A percentile compares a stretch with the other conserved stretches of the same genome.
Evolutionary conservation across 176 grass and related monocot species (phyloP).

Genomic region (Themeda triandra): DNA sequence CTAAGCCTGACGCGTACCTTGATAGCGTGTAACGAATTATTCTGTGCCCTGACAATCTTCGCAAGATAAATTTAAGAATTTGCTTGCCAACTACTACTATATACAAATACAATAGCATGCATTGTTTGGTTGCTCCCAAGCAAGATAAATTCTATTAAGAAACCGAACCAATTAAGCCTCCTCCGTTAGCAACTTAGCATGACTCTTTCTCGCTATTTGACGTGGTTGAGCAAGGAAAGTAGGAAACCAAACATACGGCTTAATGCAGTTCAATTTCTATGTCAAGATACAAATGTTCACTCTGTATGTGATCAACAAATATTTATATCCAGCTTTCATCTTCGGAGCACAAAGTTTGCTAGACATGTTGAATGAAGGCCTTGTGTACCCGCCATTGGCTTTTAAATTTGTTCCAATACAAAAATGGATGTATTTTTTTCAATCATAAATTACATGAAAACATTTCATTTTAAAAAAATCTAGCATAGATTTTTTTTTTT

Average conservation of each 20-base stretch:
- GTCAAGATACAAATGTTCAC: background rate
- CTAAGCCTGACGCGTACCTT: background rate
- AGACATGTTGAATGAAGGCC: background rate
- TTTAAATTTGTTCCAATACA: too few species aligned
- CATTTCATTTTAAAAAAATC: too few species aligned
- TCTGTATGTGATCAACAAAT: background rate
- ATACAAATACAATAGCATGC: too few species aligned
- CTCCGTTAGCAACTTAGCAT: too few species aligned
- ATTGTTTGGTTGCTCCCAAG: background rate
- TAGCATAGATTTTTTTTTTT: too few species aligned
- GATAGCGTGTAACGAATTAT: background rate
- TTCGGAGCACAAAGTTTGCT: background rate
- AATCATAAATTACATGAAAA: too few species aligned
- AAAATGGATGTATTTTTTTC: too few species aligned
- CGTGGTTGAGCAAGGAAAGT: too few species aligned
- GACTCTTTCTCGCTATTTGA: too few species aligned
- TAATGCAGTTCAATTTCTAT: too few species aligned
- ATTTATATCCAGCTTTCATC: background rate
- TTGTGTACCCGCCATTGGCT: too few species aligned
- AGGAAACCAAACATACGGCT: too few species aligned
- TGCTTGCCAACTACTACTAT: background rate
- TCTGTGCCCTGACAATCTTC: background rate
- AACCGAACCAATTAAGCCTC: background rate
- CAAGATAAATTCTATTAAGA: background rate
- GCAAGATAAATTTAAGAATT: background rate